Conservation (phyloP, 1,284 basidiomycete genomes). For the Trametes versicolor region DNA sequence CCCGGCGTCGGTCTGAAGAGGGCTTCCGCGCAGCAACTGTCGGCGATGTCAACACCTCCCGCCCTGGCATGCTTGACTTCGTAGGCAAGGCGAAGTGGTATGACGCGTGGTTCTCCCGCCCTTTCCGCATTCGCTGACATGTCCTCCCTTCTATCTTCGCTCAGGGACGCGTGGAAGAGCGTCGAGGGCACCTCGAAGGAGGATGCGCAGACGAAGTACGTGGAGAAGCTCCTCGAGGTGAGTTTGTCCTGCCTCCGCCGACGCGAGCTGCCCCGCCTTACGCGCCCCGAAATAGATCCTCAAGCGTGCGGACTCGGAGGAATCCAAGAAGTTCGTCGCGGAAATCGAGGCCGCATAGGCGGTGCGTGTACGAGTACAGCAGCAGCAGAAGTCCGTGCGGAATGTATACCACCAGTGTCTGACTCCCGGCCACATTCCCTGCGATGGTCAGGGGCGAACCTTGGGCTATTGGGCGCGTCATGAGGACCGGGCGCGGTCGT, state of each 20-base stretch:
- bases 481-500: neutral
- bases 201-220: conserved; percentile 77
- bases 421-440: neutral
- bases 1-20: conserved; percentile 13
- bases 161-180: conserved; percentile 89
- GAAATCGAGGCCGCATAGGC: conserved; percentile 65
- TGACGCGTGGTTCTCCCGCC: conserved; percentile 33
- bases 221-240: conserved; percentile 77
- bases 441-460: conserved; percentile 13
- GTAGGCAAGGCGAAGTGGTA: conserved; percentile 88
- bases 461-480: conserved; percentile 8
- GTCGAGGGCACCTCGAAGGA: conserved; percentile 80
- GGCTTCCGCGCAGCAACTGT: conserved; percentile 62
- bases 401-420: conserved; percentile 9
- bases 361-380: conserved; percentile 12
- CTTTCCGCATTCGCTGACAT: conserved; percentile 17
- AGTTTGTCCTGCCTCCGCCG: conserved; percentile 36
- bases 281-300: conserved; percentile 71
- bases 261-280: conserved; percentile 6
- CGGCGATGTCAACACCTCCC: conserved; percentile 73
- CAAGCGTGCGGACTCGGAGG: conserved; percentile 57
- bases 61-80: conserved; percentile 83
- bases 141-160: conserved; percentile 1
- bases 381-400: conserved; percentile 3
- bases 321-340: conserved; percentile 65